These are phyloP conservation scores for Populus simonii DNA, from an alignment of 345 rosid genomes.

Conservation along the genomic window DNA sequence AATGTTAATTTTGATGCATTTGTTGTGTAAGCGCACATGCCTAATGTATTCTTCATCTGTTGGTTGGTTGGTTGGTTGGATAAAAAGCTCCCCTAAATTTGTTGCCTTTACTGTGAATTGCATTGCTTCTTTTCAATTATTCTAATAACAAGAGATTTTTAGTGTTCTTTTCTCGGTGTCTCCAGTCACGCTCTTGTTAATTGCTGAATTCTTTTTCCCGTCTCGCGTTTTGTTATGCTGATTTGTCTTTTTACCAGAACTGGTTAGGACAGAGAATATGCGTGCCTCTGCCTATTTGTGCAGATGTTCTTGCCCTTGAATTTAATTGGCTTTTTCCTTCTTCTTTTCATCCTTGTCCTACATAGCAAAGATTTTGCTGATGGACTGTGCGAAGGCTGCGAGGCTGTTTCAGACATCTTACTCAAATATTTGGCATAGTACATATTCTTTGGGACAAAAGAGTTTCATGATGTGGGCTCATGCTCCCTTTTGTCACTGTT, in stretches of 20 bases:
- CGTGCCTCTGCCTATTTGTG: background rate
- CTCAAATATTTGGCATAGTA: conserved; percentile 22
- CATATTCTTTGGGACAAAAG: conserved; percentile 15
- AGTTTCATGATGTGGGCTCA: conserved; percentile 20
- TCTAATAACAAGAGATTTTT: conserved; percentile 43
- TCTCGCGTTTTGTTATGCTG: background rate
- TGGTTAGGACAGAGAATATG: conserved; percentile 14
- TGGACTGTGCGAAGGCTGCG: conserved; percentile 17
- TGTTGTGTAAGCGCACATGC: conserved; percentile 53
- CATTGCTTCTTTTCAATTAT: conserved; percentile 35
- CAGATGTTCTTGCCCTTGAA: conserved; percentile 11
- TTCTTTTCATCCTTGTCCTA: conserved; percentile 16
- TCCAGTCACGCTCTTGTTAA: background rate
- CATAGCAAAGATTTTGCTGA: conserved; percentile 20
- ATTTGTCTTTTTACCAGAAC: conserved; percentile 22
- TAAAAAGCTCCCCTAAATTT: conserved; percentile 37
- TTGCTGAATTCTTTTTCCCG: background rate
- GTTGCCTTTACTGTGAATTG: conserved; percentile 38
- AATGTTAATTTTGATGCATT: conserved; percentile 48
- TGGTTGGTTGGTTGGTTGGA: conserved; percentile 47
- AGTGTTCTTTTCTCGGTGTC: conserved; percentile 2
- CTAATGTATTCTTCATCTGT: conserved; percentile 43
- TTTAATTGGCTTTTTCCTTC: conserved; percentile 4
- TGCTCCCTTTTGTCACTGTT: conserved; percentile 19
- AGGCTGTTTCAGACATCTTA: conserved; percentile 12